These are phyloP conservation scores for Mycena galopus DNA, from an alignment of 768 basidiomycete species.

Conservation along the genomic window DNA sequence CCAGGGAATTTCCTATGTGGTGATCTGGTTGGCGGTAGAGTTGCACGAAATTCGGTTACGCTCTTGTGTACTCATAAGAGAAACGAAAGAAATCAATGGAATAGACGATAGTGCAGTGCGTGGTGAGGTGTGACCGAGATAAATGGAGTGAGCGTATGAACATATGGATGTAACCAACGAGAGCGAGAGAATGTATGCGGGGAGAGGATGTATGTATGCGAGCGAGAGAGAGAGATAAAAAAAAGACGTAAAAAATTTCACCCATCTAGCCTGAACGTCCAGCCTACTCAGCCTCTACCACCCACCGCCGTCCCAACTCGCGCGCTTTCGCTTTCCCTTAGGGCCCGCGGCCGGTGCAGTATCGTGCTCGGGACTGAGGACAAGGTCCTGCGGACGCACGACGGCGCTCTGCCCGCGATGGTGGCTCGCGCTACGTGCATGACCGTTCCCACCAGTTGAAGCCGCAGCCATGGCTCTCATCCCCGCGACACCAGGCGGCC, in stretches of 20 bases:
- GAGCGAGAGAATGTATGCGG: not conserved
- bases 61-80: not conserved
- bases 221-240: not conserved
- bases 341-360: not conserved
- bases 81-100: not conserved
- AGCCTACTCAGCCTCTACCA: constrained; percentile 20
- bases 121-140: constrained; percentile 2
- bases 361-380: constrained; percentile 43
- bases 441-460: constrained; percentile 6
- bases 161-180: not conserved
- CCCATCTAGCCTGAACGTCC: not conserved
- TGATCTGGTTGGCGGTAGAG: no score
- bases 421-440: constrained; percentile 40
- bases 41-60: not conserved
- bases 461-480: not conserved
- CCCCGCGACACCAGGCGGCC: constrained; percentile 1
- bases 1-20: no score
- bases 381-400: constrained; percentile 57
- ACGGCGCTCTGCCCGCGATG: constrained; percentile 58
- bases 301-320: constrained; percentile 59
- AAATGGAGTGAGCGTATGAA: not conserved
- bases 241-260: not conserved
- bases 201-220: not conserved
- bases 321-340: constrained; percentile 55
- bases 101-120: not conserved